Conservation (phyloP, 331 rosid genomes). For the Malus hybrid region DNA sequence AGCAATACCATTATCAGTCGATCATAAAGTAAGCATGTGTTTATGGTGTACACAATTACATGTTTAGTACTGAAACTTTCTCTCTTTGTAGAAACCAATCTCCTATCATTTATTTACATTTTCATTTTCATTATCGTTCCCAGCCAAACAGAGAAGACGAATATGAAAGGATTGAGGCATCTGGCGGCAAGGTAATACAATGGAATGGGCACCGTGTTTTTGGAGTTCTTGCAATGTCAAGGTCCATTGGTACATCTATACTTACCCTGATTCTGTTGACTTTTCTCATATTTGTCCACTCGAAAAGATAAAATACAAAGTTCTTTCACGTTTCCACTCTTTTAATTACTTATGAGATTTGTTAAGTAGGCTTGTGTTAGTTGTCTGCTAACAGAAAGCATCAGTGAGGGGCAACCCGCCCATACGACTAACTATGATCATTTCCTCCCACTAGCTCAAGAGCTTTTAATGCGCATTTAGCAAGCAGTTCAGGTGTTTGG, state of each 20-base stretch:
- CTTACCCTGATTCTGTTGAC: background rate
- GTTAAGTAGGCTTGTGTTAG: too few relatives aligned
- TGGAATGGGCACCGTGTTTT: slow-evolving; percentile 59
- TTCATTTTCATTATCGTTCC: background rate
- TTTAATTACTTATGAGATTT: too few relatives aligned
- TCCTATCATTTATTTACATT: background rate
- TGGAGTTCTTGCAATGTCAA: slow-evolving; percentile 63
- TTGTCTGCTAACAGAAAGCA: too few relatives aligned
- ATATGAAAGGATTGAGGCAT: slow-evolving; percentile 44
- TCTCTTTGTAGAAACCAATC: slow-evolving; percentile 5
- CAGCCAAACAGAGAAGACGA: slow-evolving; percentile 61
- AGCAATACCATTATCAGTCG: slow-evolving; percentile 41
- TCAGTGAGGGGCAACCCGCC: too few relatives aligned
- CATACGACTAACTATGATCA: too few relatives aligned
- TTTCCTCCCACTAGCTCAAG: too few relatives aligned
- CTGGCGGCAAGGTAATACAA: slow-evolving; percentile 58
- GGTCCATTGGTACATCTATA: slow-evolving; percentile 45
- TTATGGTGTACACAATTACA: background rate
- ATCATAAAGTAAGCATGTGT: slow-evolving; percentile 39
- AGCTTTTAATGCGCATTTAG: too few relatives aligned
- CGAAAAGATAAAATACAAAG: background rate
- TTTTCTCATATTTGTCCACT: background rate
- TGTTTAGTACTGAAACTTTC: too few relatives aligned
- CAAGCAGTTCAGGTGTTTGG: too few relatives aligned
- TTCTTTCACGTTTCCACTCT: too few relatives aligned